Percentiles rank a stretch among this genome's conserved stretches.
Conservation (phyloP, 257 asterid species). For the Lithospermum erythrorhizon region DNA sequence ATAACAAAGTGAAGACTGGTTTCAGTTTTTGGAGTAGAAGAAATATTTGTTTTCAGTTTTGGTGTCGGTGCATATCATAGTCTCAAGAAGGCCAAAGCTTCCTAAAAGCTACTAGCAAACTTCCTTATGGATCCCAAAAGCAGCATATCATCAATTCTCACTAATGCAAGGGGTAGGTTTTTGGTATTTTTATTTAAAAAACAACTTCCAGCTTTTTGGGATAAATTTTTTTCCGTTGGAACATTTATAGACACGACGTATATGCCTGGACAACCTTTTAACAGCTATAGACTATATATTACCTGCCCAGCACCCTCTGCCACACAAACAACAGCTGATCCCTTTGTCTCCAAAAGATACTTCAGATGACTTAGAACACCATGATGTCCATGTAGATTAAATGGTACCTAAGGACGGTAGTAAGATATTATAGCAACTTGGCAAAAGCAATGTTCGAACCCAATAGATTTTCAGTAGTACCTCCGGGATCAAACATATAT, state of each 20-base stretch:
- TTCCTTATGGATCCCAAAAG: no score
- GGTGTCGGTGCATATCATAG: no score
- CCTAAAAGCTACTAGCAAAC: neutral
- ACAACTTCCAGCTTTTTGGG: no score
- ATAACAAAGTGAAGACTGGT: constrained; percentile 1
- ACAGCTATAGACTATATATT: constrained; percentile 9
- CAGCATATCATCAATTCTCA: no score
- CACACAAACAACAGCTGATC: constrained; percentile 90
- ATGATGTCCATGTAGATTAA: constrained; percentile 84
- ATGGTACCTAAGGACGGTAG: constrained; percentile 45
- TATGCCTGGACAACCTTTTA: neutral
- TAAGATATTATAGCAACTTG: constrained; percentile 10
- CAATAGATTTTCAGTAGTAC: constrained; percentile 19
- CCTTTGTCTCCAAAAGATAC: constrained; percentile 76
- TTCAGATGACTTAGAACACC: constrained; percentile 74
- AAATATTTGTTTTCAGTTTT: neutral
- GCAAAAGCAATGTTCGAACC: neutral
- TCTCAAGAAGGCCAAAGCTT: neutral
- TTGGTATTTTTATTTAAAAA: no score
- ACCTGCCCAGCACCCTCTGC: constrained; percentile 99
- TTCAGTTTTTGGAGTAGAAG: no score
- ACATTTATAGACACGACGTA: no score
- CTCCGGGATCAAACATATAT: constrained; percentile 93
- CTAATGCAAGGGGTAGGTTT: neutral
- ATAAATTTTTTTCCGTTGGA: no score